These are phyloP conservation scores for Penicillium flavigenum DNA, from an alignment of 495 filamentous ascomycete genomes.

Conservation along the genomic window DNA sequence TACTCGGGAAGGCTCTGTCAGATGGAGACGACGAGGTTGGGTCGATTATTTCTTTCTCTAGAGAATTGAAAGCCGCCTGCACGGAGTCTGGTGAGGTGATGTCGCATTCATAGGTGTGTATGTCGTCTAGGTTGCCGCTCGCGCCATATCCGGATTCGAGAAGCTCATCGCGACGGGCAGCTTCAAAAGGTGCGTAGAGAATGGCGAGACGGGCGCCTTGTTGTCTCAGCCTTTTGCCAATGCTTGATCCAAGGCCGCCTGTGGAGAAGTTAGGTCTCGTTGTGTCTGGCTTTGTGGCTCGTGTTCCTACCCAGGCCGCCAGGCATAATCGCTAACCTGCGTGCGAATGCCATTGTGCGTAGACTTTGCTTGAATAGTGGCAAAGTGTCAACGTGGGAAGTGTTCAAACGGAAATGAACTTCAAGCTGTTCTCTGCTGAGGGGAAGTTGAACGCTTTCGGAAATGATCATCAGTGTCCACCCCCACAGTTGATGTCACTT, in stretches of 20 bases:
- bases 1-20: slow-evolving; percentile 32
- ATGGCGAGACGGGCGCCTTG: slow-evolving; percentile 41
- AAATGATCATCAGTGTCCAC: slow-evolving; percentile 4
- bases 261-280: slow-evolving; percentile 7
- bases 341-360: slow-evolving; percentile 33
- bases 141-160: slow-evolving; percentile 34
- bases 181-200: slow-evolving; percentile 45
- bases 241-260: slow-evolving; percentile 44
- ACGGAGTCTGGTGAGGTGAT: slow-evolving; percentile 42
- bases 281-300: slow-evolving; percentile 2
- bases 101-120: slow-evolving; percentile 44
- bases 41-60: slow-evolving; percentile 24
- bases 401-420: neutral
- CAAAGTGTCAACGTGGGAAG: neutral
- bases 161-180: slow-evolving; percentile 35
- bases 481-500: slow-evolving; percentile 5
- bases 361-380: neutral
- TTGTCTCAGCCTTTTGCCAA: slow-evolving; percentile 37
- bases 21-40: slow-evolving; percentile 15
- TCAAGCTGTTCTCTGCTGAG: neutral
- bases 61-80: slow-evolving; percentile 29
- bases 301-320: slow-evolving; percentile 40
- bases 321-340: slow-evolving; percentile 40
- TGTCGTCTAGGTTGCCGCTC: slow-evolving; percentile 16
- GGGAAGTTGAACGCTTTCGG: slow-evolving; percentile 3